Evolutionary conservation across 208 protist genomes (phyloP).

Genomic region (Trypanosoma melophagium): DNA sequence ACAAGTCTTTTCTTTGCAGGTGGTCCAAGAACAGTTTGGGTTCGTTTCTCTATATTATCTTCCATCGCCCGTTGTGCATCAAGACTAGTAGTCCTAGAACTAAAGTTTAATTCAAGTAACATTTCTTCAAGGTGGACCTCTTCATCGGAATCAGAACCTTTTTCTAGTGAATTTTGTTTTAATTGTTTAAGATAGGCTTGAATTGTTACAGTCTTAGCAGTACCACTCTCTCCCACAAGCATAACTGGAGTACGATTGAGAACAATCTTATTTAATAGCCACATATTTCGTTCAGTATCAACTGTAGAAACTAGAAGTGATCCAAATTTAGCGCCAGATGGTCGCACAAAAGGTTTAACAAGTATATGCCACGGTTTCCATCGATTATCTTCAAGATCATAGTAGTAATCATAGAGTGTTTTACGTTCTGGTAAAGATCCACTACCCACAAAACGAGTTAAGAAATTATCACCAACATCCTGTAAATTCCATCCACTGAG

Average conservation of each 20-base stretch:
- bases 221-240: conserved; percentile 97
- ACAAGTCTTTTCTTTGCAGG: conserved; percentile 95
- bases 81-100: conserved; percentile 93
- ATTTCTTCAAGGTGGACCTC: conserved; percentile 87
- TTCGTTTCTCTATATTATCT: conserved; percentile 97
- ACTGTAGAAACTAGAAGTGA: conserved; percentile 97
- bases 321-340: conserved; percentile 90
- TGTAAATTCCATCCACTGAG: conserved; percentile 91
- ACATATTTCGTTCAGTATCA: conserved; percentile 98
- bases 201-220: conserved; percentile 98
- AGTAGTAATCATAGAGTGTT: conserved; percentile 98
- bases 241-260: conserved; percentile 91
- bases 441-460: conserved; percentile 89
- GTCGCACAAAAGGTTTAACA: conserved; percentile 91
- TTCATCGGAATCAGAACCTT: conserved; percentile 34
- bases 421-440: conserved; percentile 88
- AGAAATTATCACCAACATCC: conserved; percentile 88
- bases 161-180: conserved; percentile 64
- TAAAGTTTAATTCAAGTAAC: conserved; percentile 97
- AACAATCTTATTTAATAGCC: conserved; percentile 94
- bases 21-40: conserved; percentile 94
- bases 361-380: conserved; percentile 96
- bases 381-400: conserved; percentile 89
- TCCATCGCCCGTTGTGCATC: conserved; percentile 97
- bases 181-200: conserved; percentile 93